Base-by-base conservation (phyloP, 192 early-diverging fungal genomes). In the Umbelopsis ramanniana region DNA sequence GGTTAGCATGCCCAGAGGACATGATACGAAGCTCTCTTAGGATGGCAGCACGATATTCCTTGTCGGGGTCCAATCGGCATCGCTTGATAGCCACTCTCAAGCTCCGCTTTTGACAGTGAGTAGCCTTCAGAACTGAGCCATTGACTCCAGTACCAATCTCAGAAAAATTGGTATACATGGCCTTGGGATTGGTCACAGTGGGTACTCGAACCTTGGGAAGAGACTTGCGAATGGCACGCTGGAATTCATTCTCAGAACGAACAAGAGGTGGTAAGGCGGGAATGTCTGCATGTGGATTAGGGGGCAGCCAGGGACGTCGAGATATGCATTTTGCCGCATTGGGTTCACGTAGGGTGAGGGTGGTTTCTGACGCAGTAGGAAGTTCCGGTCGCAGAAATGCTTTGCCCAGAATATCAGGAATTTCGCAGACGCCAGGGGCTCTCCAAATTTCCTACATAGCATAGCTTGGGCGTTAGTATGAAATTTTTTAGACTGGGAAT, bases 1-100 rank as follows among this genome's bases (percentile, higher is more conserved):
- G 45, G 43, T 80, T 76, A 0, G 66, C 21, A 52, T 76, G 68
- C 6, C 79, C 74, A 43, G 70, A 76, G 0, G 79, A 71, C 79
- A 80, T 80, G 52, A 80, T 80, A 33, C 74, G 74, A 17, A 80
- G 66, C 38, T 80, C 79, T 26, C 79, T 68, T 1, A 80, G 29
- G 24, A 80, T 76, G 2, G 79, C 72, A 33, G 69, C 67, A 12
- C 75, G 75, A 24, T 80, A 80, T 43, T 80, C 79, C 17, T 63
- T 68, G 63, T 80, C 79, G 35, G 47, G 38, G 66, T 80, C 79
- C 43, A 80, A 52, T 10, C 54, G 52, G 29, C 79, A 80, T 22
- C 79, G 74, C 33, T 80, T 80, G 66, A 80, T 76, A 38, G 79
- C 79, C 8, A 80, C 55, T 48, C 69, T 47, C 7, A 69, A 10